Evolutionary conservation across 176 grass and related monocot species (phyloP).

Genomic region (Sorghum bicolor): DNA sequence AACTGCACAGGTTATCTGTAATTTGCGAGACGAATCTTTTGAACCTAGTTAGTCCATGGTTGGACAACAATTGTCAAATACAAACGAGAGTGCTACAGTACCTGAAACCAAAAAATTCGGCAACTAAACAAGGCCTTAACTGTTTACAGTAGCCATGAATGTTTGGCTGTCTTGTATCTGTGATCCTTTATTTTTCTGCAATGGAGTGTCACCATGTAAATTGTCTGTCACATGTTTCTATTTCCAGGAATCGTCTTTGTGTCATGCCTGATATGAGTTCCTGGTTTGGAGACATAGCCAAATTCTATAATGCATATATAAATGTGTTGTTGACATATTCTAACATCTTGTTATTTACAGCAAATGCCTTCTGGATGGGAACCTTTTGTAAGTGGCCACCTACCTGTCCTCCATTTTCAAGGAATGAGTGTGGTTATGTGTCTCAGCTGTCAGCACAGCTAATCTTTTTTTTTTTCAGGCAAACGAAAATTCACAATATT

Average conservation of each 20-base stretch:
- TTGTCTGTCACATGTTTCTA: background rate
- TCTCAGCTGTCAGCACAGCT: background rate
- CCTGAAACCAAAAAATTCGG: too few relatives aligned
- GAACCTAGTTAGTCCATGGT: too few relatives aligned
- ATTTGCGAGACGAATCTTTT: too few relatives aligned
- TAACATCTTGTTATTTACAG: slow-evolving; percentile 44
- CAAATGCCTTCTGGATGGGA: slow-evolving; percentile 75
- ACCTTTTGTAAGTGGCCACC: slow-evolving; percentile 66
- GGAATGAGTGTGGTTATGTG: background rate
- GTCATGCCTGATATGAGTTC: background rate
- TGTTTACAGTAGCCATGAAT: background rate
- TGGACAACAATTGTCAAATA: too few relatives aligned
- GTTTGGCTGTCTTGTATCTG: background rate
- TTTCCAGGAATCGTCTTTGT: background rate
- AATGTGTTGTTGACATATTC: background rate
- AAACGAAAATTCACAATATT: slow-evolving; percentile 96
- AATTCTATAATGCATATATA: slow-evolving; percentile 12
- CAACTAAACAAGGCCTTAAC: too few relatives aligned
- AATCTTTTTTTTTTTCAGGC: slow-evolving; percentile 47
- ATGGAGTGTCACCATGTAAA: background rate
- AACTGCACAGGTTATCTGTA: too few relatives aligned
- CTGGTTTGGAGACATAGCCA: background rate
- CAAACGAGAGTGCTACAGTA: too few relatives aligned
- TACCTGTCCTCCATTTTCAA: slow-evolving; percentile 11
- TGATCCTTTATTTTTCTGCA: background rate